Conservation (phyloP, 2,329 filamentous ascomycete species). For the Cladosporium sp. region DNA sequence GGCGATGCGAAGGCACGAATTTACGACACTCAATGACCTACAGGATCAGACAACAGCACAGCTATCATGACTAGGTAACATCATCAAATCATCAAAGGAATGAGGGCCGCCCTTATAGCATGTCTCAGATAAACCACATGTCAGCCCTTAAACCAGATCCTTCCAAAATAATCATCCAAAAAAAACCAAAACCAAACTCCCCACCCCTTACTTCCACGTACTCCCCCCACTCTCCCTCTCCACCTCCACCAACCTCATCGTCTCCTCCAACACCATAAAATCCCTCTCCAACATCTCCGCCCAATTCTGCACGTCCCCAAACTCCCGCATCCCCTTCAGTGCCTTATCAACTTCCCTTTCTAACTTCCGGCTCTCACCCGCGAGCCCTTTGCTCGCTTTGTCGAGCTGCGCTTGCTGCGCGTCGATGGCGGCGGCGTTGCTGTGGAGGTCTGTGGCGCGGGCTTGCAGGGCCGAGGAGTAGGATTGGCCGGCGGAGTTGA, state of each 20-base stretch:
- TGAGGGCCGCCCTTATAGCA: not conserved
- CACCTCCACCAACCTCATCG: conserved; percentile 36
- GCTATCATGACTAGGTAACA: not conserved
- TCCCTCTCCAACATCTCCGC: conserved; percentile 70
- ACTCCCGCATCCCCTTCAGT: conserved; percentile 69
- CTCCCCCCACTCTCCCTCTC: conserved; percentile 38
- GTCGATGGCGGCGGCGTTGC: conserved; percentile 65
- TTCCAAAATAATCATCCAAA: not conserved
- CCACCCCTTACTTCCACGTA: too few species aligned
- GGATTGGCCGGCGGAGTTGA: conserved; percentile 63
- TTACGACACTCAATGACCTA: not conserved
- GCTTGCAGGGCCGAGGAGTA: conserved; percentile 69
- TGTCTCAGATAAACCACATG: not conserved
- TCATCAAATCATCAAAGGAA: not conserved
- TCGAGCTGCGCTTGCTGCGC: conserved; percentile 60
- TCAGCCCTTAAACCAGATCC: not conserved
- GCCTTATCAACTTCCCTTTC: conserved; percentile 64
- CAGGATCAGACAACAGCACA: not conserved
- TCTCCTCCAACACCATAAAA: conserved; percentile 42
- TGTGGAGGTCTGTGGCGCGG: conserved; percentile 69
- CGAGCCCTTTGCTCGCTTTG: conserved; percentile 57
- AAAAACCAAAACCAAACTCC: not conserved
- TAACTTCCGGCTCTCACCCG: conserved; percentile 66
- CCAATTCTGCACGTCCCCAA: conserved; percentile 85
- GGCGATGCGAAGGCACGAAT: not conserved